Conservation (phyloP, 768 basidiomycete genomes). For the Mycena epipterygia region DNA sequence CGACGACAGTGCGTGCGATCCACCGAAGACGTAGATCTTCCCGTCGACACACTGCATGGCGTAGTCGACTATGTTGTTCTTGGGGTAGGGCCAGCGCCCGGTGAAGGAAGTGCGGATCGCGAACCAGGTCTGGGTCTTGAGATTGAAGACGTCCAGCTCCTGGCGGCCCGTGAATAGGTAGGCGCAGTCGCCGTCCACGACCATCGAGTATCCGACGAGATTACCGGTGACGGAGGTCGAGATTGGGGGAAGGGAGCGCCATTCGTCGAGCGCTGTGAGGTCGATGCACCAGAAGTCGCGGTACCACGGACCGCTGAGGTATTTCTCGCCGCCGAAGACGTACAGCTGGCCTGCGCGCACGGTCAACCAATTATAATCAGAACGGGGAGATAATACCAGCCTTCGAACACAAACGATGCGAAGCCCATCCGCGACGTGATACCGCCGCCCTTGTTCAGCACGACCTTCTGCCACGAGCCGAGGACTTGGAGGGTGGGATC, state of each 20-base stretch:
- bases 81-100: conserved; percentile 43
- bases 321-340: conserved; percentile 45
- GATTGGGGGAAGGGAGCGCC: conserved; percentile 44
- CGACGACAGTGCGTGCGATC: conserved; percentile 40
- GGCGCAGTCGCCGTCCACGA: conserved; percentile 45
- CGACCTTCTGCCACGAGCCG: conserved; percentile 54
- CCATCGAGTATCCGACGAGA: conserved; percentile 42
- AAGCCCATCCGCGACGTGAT: conserved; percentile 40
- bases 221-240: conserved; percentile 30
- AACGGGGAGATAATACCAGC: conserved; percentile 18
- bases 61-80: conserved; percentile 28
- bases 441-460: conserved; percentile 34
- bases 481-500: conserved; percentile 45
- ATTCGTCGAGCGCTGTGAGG: conserved; percentile 43
- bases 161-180: conserved; percentile 52
- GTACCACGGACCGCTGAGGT: conserved; percentile 43
- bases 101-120: conserved; percentile 42
- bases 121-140: conserved; percentile 50
- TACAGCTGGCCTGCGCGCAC: conserved; percentile 41
- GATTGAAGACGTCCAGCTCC: conserved; percentile 51
- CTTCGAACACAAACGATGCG: conserved; percentile 47
- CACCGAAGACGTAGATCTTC: conserved; percentile 56
- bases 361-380: background rate
- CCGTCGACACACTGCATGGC: conserved; percentile 44
- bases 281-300: conserved; percentile 45